Conservation (phyloP, 441 rosid species). For the Theobroma grandiflorum region DNA sequence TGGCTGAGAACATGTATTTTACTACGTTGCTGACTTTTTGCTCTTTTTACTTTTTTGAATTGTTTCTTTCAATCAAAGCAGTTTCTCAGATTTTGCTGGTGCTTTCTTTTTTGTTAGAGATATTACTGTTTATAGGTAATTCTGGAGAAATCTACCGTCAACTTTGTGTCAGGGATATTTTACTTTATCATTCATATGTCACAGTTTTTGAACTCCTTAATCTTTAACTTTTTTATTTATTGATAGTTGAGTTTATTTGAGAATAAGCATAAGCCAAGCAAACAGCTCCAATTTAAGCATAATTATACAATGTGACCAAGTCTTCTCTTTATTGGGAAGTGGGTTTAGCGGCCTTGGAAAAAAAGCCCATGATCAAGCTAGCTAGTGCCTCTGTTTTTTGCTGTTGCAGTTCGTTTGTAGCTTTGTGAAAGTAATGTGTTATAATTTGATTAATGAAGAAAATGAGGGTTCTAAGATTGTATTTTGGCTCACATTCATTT, state of each 20-base stretch:
- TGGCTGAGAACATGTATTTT: neutral
- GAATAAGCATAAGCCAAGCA: conserved; percentile 14
- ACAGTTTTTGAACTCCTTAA: conserved; percentile 2
- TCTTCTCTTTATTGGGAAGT: neutral
- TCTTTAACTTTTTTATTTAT: neutral
- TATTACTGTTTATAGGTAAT: neutral
- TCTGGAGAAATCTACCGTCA: conserved; percentile 4
- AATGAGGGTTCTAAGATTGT: neutral
- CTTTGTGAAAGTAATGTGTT: neutral
- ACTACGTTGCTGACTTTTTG: neutral
- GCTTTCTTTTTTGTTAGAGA: neutral
- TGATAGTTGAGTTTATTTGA: neutral
- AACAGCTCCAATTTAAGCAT: conserved; percentile 15
- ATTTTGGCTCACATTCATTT: conserved; percentile 7
- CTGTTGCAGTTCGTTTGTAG: conserved; percentile 2
- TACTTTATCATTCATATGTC: conserved; percentile 12
- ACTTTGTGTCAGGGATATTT: conserved; percentile 1
- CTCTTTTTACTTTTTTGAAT: neutral
- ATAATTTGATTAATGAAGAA: neutral
- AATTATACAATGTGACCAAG: neutral
- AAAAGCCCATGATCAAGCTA: conserved; percentile 9
- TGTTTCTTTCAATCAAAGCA: neutral
- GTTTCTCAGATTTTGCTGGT: conserved; percentile 14
- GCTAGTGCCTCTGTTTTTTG: conserved; percentile 1
- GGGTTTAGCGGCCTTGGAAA: neutral